Evolutionary conservation across 495 filamentous ascomycete species (phyloP), one percentile per base, ranked within the genome.

Genomic region (Pyronema domesticum): DNA sequence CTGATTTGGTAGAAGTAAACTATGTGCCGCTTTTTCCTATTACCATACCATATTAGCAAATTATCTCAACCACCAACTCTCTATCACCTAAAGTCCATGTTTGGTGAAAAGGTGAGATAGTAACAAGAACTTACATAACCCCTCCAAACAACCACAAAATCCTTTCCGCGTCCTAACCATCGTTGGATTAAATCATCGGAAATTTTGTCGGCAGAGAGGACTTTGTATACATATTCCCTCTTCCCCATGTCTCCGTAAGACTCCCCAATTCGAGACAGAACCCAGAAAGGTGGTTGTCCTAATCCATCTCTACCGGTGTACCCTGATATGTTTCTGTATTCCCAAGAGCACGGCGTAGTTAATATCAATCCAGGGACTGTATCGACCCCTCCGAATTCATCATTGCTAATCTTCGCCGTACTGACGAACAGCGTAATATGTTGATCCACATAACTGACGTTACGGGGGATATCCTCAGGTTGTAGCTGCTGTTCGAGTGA

Each of bases 351-450:
- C 5, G 91, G 73, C 0, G 89, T 95, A 2, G 89, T 98, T 37
- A 95, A 73, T 46, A 98, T 76, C 4, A 77, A 76, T 37, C 77
- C 76, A 0, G 91, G 91, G 0, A 81, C 74, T 7, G 70, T 68
- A 4, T 62, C 67, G 0, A 69, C 65, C 13, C 91, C 71, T 44
- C 77, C 74, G 69, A 95, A 95, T 59, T 76, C 82, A 3, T 59
- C 61, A 0, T 81, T 73, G 46, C 77, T 80, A 34, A 89, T 76
- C 4, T 68, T 71, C 59, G 75, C 75, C 0, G 81, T 77, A 1
- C 85, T 83, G 2, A 85, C 76, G 62, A 96, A 86, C 9, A 95
- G 74, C 0, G 89, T 95, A 54, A 94, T 86, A 60, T 95, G 81
- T 0, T 95, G 71, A 8, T 71, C 73, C 0, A 88, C 82, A 61